phyloP scores from a whole-genome alignment of 805 yeast genomes.

The Metschnikowia sp. region DNA sequence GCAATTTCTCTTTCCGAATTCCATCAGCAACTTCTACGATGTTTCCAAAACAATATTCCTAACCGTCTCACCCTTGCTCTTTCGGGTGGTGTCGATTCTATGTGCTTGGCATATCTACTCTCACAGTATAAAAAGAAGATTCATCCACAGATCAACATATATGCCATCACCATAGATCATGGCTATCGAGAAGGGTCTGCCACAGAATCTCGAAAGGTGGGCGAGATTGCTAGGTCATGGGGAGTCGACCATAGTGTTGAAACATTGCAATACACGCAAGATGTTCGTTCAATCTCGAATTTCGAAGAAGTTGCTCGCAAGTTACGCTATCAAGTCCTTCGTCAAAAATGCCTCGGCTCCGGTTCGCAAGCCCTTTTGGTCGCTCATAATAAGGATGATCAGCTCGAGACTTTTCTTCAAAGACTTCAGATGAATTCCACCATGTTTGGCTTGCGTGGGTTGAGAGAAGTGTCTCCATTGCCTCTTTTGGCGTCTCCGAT shows the following conservation, averaged over 20 bases:
- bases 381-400: constrained; percentile 74
- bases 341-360: constrained; percentile 34
- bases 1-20: constrained; percentile 3
- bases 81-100: constrained; percentile 82
- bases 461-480: constrained; percentile 29
- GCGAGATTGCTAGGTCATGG: constrained; percentile 30
- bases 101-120: constrained; percentile 58
- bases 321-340: constrained; percentile 47
- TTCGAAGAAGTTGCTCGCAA: constrained; percentile 62
- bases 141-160: constrained; percentile 30
- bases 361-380: constrained; percentile 41
- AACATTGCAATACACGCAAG: constrained; percentile 21
- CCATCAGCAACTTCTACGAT: constrained; percentile 7
- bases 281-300: constrained; percentile 31
- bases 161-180: constrained; percentile 69
- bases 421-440: constrained; percentile 44
- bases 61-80: constrained; percentile 50
- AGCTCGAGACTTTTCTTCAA: constrained; percentile 63
- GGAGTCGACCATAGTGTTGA: constrained; percentile 32
- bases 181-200: constrained; percentile 46
- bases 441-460: constrained; percentile 57
- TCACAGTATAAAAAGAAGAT: constrained; percentile 29
- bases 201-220: constrained; percentile 47
- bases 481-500: constrained; percentile 25
- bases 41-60: constrained; percentile 21